Conservation (phyloP, 2,329 filamentous ascomycete genomes). For the Cladosporium sp. region DNA sequence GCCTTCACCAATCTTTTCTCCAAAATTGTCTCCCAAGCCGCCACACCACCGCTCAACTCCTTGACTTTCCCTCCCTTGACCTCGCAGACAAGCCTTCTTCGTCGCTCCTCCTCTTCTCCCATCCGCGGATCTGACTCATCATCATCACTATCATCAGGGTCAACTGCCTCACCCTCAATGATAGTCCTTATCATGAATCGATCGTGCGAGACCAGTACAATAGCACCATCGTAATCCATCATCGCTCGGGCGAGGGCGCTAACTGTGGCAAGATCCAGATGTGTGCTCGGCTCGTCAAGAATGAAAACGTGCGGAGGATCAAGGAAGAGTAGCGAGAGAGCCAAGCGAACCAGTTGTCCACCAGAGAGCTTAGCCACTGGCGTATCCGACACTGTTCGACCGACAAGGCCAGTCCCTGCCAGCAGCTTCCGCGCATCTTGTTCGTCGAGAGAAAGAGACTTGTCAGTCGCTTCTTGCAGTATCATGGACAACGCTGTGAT, state of each 20-base stretch:
- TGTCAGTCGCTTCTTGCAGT: not conserved
- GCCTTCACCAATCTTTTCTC: constrained; percentile 14
- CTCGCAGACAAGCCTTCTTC: constrained; percentile 10
- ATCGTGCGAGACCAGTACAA: constrained; percentile 77
- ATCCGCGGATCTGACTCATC: not conserved
- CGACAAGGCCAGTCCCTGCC: constrained; percentile 65
- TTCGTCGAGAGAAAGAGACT: constrained; percentile 42
- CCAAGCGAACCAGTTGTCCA: constrained; percentile 65
- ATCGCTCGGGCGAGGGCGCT: constrained; percentile 65
- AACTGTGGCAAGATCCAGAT: constrained; percentile 79
- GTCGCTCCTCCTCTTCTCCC: not conserved
- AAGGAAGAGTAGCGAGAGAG: constrained; percentile 67
- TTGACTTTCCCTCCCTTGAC: constrained; percentile 10
- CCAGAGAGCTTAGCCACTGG: constrained; percentile 71
- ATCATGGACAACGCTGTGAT: constrained; percentile 64
- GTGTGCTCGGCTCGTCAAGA: constrained; percentile 78
- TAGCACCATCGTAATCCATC: constrained; percentile 65
- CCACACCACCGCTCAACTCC: constrained; percentile 8
- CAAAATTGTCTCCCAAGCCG: constrained; percentile 10
- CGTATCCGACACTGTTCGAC: constrained; percentile 67
- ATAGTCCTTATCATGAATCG: constrained; percentile 74
- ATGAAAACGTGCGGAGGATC: constrained; percentile 66
- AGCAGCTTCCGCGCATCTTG: constrained; percentile 65
- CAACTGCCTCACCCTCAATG: constrained; percentile 54
- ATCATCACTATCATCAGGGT: constrained; percentile 7